phyloP scores from a whole-genome alignment of 2,329 filamentous ascomycete species.

The Daldinia eschscholtzii region DNA sequence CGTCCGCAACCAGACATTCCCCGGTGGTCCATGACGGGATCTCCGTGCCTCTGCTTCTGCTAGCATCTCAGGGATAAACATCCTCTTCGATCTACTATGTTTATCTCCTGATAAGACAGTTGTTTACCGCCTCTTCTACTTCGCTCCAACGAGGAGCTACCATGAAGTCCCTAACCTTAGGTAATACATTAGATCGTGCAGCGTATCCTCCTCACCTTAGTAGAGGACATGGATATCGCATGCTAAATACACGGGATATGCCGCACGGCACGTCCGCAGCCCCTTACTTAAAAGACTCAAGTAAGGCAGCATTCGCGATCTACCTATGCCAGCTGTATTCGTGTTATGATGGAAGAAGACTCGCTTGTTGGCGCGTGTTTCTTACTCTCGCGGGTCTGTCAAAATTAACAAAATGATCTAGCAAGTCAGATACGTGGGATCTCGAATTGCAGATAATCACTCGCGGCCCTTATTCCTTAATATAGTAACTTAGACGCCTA shows the following conservation, averaged over 20 bases:
- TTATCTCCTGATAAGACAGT: background rate
- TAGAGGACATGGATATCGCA: background rate
- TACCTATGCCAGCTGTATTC: background rate
- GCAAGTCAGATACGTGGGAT: background rate
- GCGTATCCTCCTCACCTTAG: background rate
- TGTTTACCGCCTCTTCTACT: slow-evolving; percentile 3
- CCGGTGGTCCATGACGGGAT: slow-evolving; percentile 4
- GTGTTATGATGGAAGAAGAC: background rate
- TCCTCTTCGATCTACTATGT: background rate
- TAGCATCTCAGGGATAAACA: background rate
- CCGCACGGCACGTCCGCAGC: background rate
- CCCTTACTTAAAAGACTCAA: background rate
- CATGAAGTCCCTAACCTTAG: background rate
- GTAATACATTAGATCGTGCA: background rate
- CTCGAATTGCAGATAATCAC: background rate
- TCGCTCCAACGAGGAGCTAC: background rate
- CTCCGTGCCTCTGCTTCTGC: slow-evolving; percentile 1
- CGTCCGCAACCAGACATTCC: slow-evolving; percentile 24
- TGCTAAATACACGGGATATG: background rate
- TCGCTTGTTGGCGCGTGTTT: background rate
- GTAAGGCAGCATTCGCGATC: background rate
- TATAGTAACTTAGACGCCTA: background rate
- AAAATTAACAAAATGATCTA: background rate
- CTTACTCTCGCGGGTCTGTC: background rate
- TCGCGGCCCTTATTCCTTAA: background rate